Conservation (phyloP, 495 filamentous ascomycete genomes). For the Pyrenula massariospora region DNA sequence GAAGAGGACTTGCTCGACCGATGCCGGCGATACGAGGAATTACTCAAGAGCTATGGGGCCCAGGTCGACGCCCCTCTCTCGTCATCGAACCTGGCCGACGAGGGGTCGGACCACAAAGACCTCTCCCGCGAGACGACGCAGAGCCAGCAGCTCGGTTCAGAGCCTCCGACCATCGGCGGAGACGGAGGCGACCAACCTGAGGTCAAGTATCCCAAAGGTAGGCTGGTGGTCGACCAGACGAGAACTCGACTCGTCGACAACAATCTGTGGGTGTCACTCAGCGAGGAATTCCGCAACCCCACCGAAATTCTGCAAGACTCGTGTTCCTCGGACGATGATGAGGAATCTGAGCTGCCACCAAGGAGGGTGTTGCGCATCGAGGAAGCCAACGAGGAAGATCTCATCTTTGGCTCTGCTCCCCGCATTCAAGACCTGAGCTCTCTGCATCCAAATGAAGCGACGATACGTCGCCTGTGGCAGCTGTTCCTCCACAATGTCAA, state of each 20-base stretch:
- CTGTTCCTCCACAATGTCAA: conserved; percentile 55
- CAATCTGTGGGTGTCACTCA: conserved; percentile 9
- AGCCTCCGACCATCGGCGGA: neutral
- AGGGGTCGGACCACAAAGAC: conserved; percentile 22
- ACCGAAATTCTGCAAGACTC: conserved; percentile 23
- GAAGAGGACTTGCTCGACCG: conserved; percentile 39
- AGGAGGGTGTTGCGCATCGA: conserved; percentile 2
- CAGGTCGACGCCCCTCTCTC: neutral
- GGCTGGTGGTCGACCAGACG: conserved; percentile 23
- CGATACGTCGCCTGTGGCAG: conserved; percentile 65
- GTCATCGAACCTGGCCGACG: conserved; percentile 25
- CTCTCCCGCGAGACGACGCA: neutral
- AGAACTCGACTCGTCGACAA: conserved; percentile 38
- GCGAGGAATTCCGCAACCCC: conserved; percentile 32
- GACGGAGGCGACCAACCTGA: conserved; percentile 1
- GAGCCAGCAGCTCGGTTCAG: neutral
- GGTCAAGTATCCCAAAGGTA: conserved; percentile 8
- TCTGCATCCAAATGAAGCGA: conserved; percentile 54
- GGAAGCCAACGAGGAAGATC: conserved; percentile 11
- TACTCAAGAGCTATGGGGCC: conserved; percentile 19
- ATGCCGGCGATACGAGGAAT: conserved; percentile 40
- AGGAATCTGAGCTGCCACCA: conserved; percentile 2
- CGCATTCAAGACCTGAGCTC: conserved; percentile 9
- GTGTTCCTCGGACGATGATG: conserved; percentile 12
- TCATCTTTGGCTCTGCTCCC: conserved; percentile 12